Evolutionary conservation across 805 yeast species (phyloP), one percentile per base, ranked within the genome.

Genomic region (Candida mattraensis): DNA sequence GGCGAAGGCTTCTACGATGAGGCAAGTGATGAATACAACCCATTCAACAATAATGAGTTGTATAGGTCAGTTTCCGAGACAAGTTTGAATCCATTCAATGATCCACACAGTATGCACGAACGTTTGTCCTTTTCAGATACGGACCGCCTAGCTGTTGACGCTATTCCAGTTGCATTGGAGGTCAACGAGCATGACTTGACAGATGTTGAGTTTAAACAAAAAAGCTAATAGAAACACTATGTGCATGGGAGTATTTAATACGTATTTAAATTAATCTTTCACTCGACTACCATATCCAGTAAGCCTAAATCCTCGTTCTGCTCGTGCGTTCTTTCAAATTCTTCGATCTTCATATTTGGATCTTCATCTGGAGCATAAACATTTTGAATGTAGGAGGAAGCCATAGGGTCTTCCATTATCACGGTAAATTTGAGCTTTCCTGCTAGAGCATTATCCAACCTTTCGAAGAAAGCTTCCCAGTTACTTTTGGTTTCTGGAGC

Each of bases 291-390:
- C 65, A 63, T 76, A 53, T 76, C 81, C 44, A 66, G 70, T 56
- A 93, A 69, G 15, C 99, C 99, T 46, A 93, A 73, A 27, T 83
- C 91, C 56, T 93, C 99, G 58, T 93, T 88, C 63, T 89, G 94
- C 54, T 87, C 83, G 25, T 70, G 67, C 2, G 95, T 81, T 70
- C 99, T 84, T 49, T 87, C 95, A 50, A 78, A 87, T 39, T 93
- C 96, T 64, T 84, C 96, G 42, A 85, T 76, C 26, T 61, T 71
- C 98, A 93, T 93, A 59, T 91, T 87, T 47, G 99, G 99, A 65
- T 93, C 99, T 26, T 77, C 76, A 64, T 93, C 99, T 18, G 99
- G 99, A 22, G 99, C 99, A 57, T 89, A 93, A n/a, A 91, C 93
- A 58, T 93, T 93, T 65, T 93, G 99, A 45, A 93, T 84, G 56